Evolutionary conservation across 192 early-diverging fungal species (phyloP).

Genomic region (Coemansia sp.): DNA sequence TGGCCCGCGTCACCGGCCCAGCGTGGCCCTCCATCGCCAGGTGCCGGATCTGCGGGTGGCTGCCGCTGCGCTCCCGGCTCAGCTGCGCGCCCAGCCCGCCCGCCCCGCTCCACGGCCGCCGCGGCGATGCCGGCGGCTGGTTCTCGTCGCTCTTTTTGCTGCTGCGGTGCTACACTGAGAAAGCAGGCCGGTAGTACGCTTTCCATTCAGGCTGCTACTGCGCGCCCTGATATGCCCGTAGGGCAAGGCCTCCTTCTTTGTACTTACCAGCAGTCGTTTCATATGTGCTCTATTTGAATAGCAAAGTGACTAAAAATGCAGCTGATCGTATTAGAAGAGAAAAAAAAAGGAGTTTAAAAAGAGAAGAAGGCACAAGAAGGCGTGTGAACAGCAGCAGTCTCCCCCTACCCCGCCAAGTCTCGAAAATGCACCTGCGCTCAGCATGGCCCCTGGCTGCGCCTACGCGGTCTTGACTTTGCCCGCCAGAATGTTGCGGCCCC

Average conservation of each 20-base stretch:
- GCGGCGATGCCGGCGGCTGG: constrained; percentile 17
- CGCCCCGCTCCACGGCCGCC: constrained; percentile 31
- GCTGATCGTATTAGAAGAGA: constrained; percentile 2
- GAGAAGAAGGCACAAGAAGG: background rate
- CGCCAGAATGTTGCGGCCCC: constrained; percentile 27
- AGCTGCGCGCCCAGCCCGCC: constrained; percentile 30
- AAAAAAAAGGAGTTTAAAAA: constrained; percentile 6
- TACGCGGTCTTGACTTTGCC: constrained; percentile 20
- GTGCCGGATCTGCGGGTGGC: constrained; percentile 50
- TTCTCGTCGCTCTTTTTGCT: constrained; percentile 30
- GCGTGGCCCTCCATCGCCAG: constrained; percentile 52
- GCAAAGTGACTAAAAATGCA: background rate
- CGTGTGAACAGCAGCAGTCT: too few species aligned
- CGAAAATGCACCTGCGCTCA: too few species aligned
- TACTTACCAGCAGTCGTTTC: constrained; percentile 32
- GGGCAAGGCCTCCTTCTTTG: background rate
- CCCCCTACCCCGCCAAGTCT: too few species aligned
- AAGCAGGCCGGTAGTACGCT: background rate
- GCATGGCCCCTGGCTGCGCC: too few species aligned
- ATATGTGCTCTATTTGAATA: constrained; percentile 5
- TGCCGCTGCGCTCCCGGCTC: constrained; percentile 37
- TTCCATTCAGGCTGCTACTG: background rate
- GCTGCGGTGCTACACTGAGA: constrained; percentile 32
- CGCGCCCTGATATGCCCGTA: too few species aligned
- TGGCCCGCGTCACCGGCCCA: constrained; percentile 47